phyloP scores from a whole-genome alignment of 2,329 filamentous ascomycete genomes.

The Fusarium pseudonygamai region DNA sequence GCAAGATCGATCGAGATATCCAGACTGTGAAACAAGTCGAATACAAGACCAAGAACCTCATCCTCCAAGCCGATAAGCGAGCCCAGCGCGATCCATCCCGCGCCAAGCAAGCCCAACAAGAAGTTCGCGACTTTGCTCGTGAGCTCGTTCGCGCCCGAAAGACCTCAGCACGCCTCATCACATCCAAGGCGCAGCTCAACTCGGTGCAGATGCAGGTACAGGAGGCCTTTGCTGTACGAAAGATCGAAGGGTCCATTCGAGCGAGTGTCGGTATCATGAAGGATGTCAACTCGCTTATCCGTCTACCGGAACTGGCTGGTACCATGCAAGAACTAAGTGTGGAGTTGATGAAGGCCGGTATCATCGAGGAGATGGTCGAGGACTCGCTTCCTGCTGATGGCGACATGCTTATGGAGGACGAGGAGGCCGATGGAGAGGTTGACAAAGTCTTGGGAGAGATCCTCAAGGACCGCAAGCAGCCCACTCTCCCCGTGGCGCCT shows the following conservation, averaged over 20 bases:
- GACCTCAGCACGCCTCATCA: slow-evolving; percentile 77
- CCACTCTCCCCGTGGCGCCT: slow-evolving; percentile 65
- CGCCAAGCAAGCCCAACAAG: slow-evolving; percentile 79
- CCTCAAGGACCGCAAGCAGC: slow-evolving; percentile 79
- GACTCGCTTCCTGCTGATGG: slow-evolving; percentile 83
- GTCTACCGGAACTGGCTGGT: slow-evolving; percentile 83
- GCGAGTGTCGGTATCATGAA: slow-evolving; percentile 94
- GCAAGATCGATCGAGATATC: slow-evolving; percentile 95
- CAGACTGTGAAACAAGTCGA: slow-evolving; percentile 80
- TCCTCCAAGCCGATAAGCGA: slow-evolving; percentile 83
- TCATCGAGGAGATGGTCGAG: slow-evolving; percentile 97
- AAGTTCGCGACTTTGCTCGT: slow-evolving; percentile 87
- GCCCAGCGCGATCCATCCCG: slow-evolving; percentile 82
- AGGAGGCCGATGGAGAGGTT: slow-evolving; percentile 80
- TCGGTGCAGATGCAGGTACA: slow-evolving; percentile 98
- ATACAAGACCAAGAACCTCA: slow-evolving; percentile 83
- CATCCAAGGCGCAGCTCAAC: slow-evolving; percentile 89
- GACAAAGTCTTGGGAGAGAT: slow-evolving; percentile 94
- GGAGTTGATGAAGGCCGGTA: slow-evolving; percentile 92
- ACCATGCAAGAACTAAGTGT: slow-evolving; percentile 90
- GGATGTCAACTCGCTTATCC: slow-evolving; percentile 88
- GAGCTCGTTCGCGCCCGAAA: slow-evolving; percentile 87
- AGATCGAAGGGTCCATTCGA: slow-evolving; percentile 92
- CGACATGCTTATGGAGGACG: slow-evolving; percentile 78
- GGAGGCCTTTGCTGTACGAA: slow-evolving; percentile 92